phyloP scores from a whole-genome alignment of 139 green algal species.

The Chlamydomonas eustigma region DNA sequence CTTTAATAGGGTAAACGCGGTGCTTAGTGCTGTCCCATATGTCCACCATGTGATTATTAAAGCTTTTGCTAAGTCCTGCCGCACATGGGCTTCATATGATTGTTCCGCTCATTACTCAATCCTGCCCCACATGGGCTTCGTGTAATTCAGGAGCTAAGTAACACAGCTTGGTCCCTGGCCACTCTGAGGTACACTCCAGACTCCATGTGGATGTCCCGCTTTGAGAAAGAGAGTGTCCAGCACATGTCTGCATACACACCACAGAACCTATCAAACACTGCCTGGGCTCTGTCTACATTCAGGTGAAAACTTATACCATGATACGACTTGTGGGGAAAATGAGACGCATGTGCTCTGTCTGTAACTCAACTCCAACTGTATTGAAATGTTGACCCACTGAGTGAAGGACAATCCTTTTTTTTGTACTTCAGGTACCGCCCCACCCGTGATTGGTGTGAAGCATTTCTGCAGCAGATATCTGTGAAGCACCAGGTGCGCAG shows the following conservation, averaged over 20 bases:
- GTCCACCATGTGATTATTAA: too few species aligned
- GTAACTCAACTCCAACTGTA: too few species aligned
- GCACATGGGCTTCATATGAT: too few species aligned
- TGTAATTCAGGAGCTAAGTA: constrained; percentile 9
- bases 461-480: not conserved
- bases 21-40: too few species aligned
- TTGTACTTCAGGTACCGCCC: not conserved
- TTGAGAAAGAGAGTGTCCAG: not conserved
- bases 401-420: too few species aligned
- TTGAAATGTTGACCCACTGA: too few species aligned
- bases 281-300: constrained; percentile 6
- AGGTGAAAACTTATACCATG: not conserved
- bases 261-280: constrained; percentile 15
- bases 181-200: constrained; percentile 2
- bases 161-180: constrained; percentile 8
- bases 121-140: too few species aligned
- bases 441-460: not conserved
- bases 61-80: too few species aligned
- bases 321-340: not conserved
- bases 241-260: not conserved
- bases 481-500: constrained; percentile 5
- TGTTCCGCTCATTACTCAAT: too few species aligned
- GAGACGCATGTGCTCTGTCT: too few species aligned
- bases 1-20: too few species aligned
- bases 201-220: not conserved